Evolutionary conservation across 2,329 filamentous ascomycete genomes (phyloP).

Genomic region (Hortaea sp.): DNA sequence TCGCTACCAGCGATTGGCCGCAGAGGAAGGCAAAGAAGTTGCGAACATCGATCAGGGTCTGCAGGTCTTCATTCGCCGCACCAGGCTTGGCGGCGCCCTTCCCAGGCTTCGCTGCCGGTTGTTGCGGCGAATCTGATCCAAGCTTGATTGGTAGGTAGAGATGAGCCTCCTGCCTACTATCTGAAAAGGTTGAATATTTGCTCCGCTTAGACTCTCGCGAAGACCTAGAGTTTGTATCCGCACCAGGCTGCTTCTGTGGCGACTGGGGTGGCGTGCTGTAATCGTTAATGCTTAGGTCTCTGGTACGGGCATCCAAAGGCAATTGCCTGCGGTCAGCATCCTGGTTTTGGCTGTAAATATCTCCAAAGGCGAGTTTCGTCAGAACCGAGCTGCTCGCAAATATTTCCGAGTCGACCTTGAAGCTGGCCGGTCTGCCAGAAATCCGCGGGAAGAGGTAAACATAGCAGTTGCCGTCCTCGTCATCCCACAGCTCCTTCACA

Average conservation of each 20-base stretch:
- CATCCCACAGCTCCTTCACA: constrained; percentile 53
- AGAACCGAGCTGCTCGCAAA: constrained; percentile 48
- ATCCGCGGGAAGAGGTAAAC: constrained; percentile 51
- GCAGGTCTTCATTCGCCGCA: constrained; percentile 37
- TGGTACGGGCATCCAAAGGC: constrained; percentile 17
- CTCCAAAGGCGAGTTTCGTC: constrained; percentile 46
- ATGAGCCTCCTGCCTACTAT: constrained; percentile 43
- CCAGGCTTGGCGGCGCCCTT: constrained; percentile 17
- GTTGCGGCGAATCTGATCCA: constrained; percentile 36
- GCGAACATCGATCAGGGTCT: constrained; percentile 49
- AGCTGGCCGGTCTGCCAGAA: constrained; percentile 48
- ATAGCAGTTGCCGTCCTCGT: constrained; percentile 47
- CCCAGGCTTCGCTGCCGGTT: constrained; percentile 16
- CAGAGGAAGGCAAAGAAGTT: constrained; percentile 55
- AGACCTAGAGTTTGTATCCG: constrained; percentile 15
- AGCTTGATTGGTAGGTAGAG: constrained; percentile 50
- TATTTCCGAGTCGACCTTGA: constrained; percentile 50
- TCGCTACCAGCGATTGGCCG: constrained; percentile 53
- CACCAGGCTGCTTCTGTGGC: constrained; percentile 11
- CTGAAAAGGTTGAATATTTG: constrained; percentile 37
- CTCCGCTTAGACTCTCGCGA: constrained; percentile 28
- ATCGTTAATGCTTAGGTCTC: constrained; percentile 19
- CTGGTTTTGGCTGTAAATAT: constrained; percentile 30
- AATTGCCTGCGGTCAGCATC: constrained; percentile 25
- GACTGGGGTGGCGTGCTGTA: constrained; percentile 20